Percentiles rank a stretch among this genome's conserved stretches.
Conservation (phyloP, 2,329 filamentous ascomycete species). For the Arthrinium phaeospermum region DNA sequence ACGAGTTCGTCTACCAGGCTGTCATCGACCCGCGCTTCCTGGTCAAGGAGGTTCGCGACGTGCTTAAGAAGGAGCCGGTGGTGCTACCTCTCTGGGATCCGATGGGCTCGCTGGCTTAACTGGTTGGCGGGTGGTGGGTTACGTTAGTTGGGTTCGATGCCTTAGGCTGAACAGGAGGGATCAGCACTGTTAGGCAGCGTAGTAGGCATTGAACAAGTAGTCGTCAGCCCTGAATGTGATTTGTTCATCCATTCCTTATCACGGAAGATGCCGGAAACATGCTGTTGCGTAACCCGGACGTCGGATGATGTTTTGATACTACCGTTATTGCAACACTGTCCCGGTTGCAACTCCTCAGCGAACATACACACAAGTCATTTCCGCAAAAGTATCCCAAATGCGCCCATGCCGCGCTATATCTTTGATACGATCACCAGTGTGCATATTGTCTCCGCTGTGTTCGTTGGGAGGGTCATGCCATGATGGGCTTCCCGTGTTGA, state of each 20-base stretch:
- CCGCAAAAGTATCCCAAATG: neutral
- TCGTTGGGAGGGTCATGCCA: neutral
- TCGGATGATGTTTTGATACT: neutral
- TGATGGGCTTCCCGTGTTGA: neutral
- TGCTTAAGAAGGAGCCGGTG: conserved; percentile 72
- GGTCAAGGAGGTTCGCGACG: conserved; percentile 68
- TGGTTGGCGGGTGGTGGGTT: neutral
- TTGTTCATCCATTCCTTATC: neutral
- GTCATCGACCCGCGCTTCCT: conserved; percentile 78
- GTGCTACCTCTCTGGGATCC: conserved; percentile 81
- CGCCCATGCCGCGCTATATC: neutral
- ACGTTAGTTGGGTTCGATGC: neutral
- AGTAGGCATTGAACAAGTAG: neutral
- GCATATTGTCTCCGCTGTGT: neutral
- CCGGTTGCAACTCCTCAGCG: neutral
- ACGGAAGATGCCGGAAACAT: neutral
- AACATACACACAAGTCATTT: neutral
- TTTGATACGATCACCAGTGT: neutral
- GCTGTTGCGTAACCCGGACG: neutral
- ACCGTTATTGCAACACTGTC: neutral
- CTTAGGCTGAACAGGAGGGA: neutral
- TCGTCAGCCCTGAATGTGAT: neutral
- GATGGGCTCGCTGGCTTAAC: conserved; percentile 73
- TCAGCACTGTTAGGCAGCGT: neutral
- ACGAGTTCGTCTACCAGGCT: conserved; percentile 84